Evolutionary conservation across 1,284 basidiomycete genomes (phyloP).

Genomic region (Acaromyces ingoldii): DNA sequence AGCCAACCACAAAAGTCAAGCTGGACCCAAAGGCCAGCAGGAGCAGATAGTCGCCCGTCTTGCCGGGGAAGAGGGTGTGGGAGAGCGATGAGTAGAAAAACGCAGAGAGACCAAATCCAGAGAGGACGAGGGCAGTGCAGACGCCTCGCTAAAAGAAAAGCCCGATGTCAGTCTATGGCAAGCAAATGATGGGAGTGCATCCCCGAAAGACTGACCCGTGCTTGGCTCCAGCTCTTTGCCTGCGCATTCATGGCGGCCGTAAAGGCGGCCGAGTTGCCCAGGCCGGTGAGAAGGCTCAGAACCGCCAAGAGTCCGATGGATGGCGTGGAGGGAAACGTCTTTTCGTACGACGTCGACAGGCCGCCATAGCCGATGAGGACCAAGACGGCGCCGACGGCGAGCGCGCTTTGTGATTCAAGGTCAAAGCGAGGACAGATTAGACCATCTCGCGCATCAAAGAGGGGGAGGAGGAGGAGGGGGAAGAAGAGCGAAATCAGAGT

Average conservation of each 20-base stretch:
- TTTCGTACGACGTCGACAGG: conserved; percentile 17
- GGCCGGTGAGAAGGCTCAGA: conserved; percentile 37
- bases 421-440: conserved; percentile 12
- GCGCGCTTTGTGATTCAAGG: conserved; percentile 12
- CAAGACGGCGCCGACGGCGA: conserved; percentile 28
- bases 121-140: conserved; percentile 67
- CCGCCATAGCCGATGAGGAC: conserved; percentile 39
- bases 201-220: conserved; percentile 14
- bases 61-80: conserved; percentile 64
- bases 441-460: too few species aligned
- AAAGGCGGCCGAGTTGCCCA: conserved; percentile 45
- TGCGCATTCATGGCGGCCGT: conserved; percentile 50
- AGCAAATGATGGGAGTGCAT: conserved; percentile 18
- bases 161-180: conserved; percentile 64
- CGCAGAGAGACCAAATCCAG: conserved; percentile 77
- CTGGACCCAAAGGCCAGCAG: conserved; percentile 68
- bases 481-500: conserved; percentile 11
- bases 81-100: conserved; percentile 71
- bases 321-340: neutral
- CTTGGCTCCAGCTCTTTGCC: conserved; percentile 41
- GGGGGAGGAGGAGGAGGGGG: conserved; percentile 5
- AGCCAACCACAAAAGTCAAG: conserved; percentile 65
- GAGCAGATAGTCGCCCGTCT: conserved; percentile 66
- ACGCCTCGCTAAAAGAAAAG: conserved; percentile 63
- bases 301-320: conserved; percentile 24